These are phyloP conservation scores for Odontarrhena argentea DNA, from an alignment of 345 rosid species.

Conservation along the genomic window DNA sequence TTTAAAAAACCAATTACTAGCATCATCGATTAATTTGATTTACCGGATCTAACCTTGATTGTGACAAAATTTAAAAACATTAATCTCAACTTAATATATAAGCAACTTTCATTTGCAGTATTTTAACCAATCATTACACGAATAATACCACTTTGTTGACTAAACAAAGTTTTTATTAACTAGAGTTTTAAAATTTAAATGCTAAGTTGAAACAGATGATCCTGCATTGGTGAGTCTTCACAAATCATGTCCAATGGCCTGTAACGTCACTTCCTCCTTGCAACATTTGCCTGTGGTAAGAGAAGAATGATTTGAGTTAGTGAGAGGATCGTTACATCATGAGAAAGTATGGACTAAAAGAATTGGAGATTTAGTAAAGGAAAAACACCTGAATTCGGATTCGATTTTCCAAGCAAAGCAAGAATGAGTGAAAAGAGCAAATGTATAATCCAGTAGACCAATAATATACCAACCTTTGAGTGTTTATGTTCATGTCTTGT, in stretches of 20 bases:
- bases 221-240: conserved; percentile 28
- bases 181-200: too few relatives aligned
- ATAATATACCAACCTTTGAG: conserved; percentile 42
- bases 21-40: too few relatives aligned
- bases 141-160: too few relatives aligned
- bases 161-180: too few relatives aligned
- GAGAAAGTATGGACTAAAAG: neutral
- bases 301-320: conserved; percentile 1
- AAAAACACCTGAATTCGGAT: conserved; percentile 58
- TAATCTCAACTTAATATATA: too few relatives aligned
- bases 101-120: too few relatives aligned
- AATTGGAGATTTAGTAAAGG: neutral
- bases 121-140: too few relatives aligned
- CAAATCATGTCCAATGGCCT: conserved; percentile 30
- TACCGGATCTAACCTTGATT: too few relatives aligned
- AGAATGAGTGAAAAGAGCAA: conserved; percentile 10
- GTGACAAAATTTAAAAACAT: too few relatives aligned
- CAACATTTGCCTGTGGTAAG: conserved; percentile 47
- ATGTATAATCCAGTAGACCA: neutral
- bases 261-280: conserved; percentile 27
- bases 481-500: conserved; percentile 37
- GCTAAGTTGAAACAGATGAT: neutral
- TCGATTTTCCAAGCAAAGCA: conserved; percentile 44
- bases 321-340: neutral
- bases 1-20: too few relatives aligned